Percentiles rank a stretch among this genome's conserved stretches.
phyloP scores from a whole-genome alignment of 179 eudicot genomes.

The Nepenthes alata region DNA sequence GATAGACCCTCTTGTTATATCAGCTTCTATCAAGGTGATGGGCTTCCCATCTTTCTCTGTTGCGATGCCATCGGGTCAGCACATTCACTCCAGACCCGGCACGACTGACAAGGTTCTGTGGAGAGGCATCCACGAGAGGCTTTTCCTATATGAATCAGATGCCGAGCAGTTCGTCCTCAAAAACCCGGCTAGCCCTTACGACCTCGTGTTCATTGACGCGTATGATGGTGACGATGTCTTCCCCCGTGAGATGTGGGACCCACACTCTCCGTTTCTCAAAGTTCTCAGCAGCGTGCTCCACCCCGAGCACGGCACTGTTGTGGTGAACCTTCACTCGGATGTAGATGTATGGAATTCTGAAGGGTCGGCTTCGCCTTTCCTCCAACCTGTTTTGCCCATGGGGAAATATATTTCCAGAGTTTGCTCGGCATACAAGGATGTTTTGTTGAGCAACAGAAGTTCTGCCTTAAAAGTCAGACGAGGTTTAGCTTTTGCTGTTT shows the following conservation, averaged over 20 bases:
- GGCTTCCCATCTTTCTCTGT: slow-evolving; percentile 72
- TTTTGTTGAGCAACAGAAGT: slow-evolving; percentile 23
- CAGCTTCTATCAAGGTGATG: slow-evolving; percentile 73
- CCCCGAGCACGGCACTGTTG: slow-evolving; percentile 86
- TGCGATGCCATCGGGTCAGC: slow-evolving; percentile 37
- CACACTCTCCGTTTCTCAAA: slow-evolving; percentile 58
- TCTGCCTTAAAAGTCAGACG: slow-evolving; percentile 4
- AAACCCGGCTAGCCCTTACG: slow-evolving; percentile 33
- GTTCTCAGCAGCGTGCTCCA: slow-evolving; percentile 52
- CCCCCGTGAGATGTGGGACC: slow-evolving; percentile 80
- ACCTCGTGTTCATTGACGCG: slow-evolving; percentile 79
- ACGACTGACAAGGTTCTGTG: slow-evolving; percentile 49
- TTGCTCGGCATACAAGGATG: slow-evolving; percentile 55
- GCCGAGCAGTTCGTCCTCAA: slow-evolving; percentile 58
- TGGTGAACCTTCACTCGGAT: slow-evolving; percentile 85
- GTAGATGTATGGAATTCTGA: slow-evolving; percentile 20
- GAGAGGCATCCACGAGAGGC: slow-evolving; percentile 80
- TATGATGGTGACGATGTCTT: slow-evolving; percentile 89
- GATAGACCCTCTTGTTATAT: slow-evolving; percentile 79
- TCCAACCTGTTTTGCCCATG: slow-evolving; percentile 31
- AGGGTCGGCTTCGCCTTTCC: slow-evolving; percentile 18
- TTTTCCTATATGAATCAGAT: slow-evolving; percentile 58
- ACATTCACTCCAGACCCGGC: slow-evolving; percentile 24
- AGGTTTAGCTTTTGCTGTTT: slow-evolving; percentile 56
- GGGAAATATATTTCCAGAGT: slow-evolving; percentile 60